Evolutionary conservation across 805 yeast genomes (phyloP).

Genomic region (Tetrapisispora phaffii): DNA sequence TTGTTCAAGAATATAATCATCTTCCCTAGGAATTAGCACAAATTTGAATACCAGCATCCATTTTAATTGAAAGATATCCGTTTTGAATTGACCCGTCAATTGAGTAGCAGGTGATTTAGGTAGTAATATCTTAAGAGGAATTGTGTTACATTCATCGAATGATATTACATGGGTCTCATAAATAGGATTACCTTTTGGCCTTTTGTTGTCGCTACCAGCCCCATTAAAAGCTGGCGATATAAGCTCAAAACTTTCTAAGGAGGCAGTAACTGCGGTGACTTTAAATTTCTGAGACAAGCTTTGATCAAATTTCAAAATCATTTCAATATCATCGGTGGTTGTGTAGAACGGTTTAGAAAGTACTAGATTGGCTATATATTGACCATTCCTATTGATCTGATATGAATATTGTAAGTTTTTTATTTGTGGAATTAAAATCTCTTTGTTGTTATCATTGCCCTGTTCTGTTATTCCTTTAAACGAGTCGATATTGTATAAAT

Average conservation of each 20-base stretch:
- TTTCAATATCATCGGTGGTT: slow-evolving; percentile 37
- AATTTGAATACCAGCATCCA: slow-evolving; percentile 33
- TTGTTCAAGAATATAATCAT: slow-evolving; percentile 14
- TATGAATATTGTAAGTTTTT: slow-evolving; percentile 28
- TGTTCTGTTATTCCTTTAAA: neutral
- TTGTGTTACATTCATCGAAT: slow-evolving; percentile 20
- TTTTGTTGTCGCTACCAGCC: slow-evolving; percentile 7
- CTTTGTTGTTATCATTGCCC: neutral
- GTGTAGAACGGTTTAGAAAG: slow-evolving; percentile 35
- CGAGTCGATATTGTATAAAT: slow-evolving; percentile 6
- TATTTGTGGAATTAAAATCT: slow-evolving; percentile 18
- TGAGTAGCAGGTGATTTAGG: slow-evolving; percentile 30
- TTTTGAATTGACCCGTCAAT: slow-evolving; percentile 33
- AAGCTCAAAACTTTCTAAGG: slow-evolving; percentile 31
- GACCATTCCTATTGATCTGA: slow-evolving; percentile 34
- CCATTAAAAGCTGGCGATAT: slow-evolving; percentile 26
- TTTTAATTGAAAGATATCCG: slow-evolving; percentile 32
- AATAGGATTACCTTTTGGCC: slow-evolving; percentile 14
- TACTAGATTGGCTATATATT: slow-evolving; percentile 32
- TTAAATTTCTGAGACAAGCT: slow-evolving; percentile 21
- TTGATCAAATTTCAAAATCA: slow-evolving; percentile 29
- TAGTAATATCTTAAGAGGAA: slow-evolving; percentile 24
- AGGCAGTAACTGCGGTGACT: slow-evolving; percentile 32
- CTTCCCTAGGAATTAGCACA: slow-evolving; percentile 22
- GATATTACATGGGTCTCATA: slow-evolving; percentile 28